Percentiles rank a stretch among this genome's conserved stretches.
Evolutionary conservation across 345 rosid genomes (phyloP).

Genomic region (Syzygium jambos): DNA sequence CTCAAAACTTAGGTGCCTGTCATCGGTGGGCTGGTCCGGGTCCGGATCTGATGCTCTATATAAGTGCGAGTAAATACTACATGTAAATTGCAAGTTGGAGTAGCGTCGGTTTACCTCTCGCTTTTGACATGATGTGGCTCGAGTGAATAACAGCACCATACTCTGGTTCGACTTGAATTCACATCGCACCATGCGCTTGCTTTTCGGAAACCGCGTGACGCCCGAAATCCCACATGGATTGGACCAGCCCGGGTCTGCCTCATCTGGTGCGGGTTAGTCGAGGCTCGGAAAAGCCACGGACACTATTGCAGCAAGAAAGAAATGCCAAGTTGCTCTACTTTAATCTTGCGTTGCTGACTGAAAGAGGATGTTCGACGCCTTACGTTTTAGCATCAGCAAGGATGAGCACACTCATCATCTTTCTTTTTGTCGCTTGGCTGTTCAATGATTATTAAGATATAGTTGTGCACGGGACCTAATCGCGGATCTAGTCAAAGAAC

Average conservation of each 20-base stretch:
- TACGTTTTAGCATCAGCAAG: neutral
- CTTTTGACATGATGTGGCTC: neutral
- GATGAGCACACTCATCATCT: neutral
- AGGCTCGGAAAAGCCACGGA: neutral
- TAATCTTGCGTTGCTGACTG: neutral
- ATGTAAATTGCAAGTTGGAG: neutral
- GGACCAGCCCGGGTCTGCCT: neutral
- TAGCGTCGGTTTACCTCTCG: neutral
- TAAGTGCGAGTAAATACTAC: neutral
- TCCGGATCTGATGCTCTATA: neutral
- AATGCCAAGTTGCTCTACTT: neutral
- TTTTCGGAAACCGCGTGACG: neutral
- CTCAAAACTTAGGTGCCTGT: neutral
- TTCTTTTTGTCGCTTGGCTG: neutral
- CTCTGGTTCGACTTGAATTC: neutral
- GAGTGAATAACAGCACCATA: neutral
- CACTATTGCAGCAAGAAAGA: neutral
- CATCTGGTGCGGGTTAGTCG: neutral
- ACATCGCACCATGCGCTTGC: neutral
- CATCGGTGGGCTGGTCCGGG: neutral
- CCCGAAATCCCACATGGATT: neutral
- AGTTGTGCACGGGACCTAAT: neutral
- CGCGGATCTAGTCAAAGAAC: neutral
- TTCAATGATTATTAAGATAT: neutral
- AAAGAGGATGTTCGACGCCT: neutral